phyloP scores from a whole-genome alignment of 306 rosid species.

The Pachyrhizus erosus region DNA sequence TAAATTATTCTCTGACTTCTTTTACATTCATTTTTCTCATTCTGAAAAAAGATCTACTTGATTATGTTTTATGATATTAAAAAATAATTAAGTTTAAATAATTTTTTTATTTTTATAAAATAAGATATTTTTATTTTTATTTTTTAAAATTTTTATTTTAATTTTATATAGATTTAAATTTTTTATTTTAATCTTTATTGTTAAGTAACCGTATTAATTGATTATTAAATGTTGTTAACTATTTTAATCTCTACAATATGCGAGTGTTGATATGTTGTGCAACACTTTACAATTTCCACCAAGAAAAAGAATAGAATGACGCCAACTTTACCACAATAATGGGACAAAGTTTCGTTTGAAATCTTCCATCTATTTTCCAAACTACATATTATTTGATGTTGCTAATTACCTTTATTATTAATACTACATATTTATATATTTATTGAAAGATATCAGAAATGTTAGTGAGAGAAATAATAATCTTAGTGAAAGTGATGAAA shows the following conservation, averaged over 20 bases:
- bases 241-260: too few relatives aligned
- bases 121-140: too few relatives aligned
- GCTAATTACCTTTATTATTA: not conserved
- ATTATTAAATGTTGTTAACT: too few relatives aligned
- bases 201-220: too few relatives aligned
- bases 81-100: not conserved
- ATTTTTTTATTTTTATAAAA: too few relatives aligned
- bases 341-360: conserved; percentile 21
- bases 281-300: conserved; percentile 18
- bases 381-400: conserved; percentile 2
- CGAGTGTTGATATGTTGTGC: not conserved
- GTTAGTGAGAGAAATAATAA: not conserved
- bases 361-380: not conserved
- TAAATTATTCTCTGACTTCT: not conserved
- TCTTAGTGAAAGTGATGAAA: not conserved
- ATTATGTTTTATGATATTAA: not conserved
- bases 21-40: not conserved
- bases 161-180: too few relatives aligned
- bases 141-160: too few relatives aligned
- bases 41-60: not conserved
- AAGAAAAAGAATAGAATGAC: conserved; percentile 10
- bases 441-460: not conserved
- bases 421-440: not conserved
- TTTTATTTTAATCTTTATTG: too few relatives aligned
- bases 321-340: conserved; percentile 24